A percentile compares a stretch with the other conserved stretches of the same genome.
phyloP scores from a whole-genome alignment of 768 basidiomycete species.

The Termitomyces sp. region DNA sequence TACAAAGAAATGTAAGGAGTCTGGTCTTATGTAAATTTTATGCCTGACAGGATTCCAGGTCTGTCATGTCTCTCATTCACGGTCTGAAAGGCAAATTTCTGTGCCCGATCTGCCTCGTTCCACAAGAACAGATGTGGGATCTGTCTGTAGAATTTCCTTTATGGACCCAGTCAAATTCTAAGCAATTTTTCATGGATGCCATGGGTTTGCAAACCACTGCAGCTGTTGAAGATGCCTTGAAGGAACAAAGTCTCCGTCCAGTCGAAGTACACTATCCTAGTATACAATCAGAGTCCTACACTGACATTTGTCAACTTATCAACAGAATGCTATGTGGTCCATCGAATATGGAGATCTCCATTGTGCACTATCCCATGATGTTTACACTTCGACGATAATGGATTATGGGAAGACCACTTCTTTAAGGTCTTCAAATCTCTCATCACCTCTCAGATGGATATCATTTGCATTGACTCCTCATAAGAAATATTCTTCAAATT shows the following conservation, averaged over 20 bases:
- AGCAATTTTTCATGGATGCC: not conserved
- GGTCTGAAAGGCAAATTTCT: not conserved
- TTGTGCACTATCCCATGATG: not conserved
- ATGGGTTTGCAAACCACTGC: not conserved
- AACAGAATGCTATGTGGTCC: not conserved
- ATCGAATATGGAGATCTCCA: not conserved
- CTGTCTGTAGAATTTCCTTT: not conserved
- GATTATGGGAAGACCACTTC: too few species aligned
- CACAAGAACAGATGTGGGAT: not conserved
- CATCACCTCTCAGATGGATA: too few species aligned
- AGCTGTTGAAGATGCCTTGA: not conserved
- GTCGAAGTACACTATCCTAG: not conserved
- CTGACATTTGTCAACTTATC: not conserved
- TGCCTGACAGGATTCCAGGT: too few species aligned
- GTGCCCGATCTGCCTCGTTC: not conserved
- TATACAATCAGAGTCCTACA: too few species aligned
- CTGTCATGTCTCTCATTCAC: not conserved
- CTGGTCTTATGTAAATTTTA: too few species aligned
- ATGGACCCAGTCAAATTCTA: not conserved
- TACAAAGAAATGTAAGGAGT: too few species aligned
- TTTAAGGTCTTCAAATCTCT: too few species aligned
- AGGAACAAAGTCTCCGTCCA: not conserved
- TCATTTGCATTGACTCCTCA: too few species aligned
- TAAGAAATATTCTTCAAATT: too few species aligned
- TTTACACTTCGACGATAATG: not conserved